Percentiles rank a stretch among this genome's conserved stretches.
phyloP scores from a whole-genome alignment of 2,329 filamentous ascomycete species.

The Talaromyces sp. region DNA sequence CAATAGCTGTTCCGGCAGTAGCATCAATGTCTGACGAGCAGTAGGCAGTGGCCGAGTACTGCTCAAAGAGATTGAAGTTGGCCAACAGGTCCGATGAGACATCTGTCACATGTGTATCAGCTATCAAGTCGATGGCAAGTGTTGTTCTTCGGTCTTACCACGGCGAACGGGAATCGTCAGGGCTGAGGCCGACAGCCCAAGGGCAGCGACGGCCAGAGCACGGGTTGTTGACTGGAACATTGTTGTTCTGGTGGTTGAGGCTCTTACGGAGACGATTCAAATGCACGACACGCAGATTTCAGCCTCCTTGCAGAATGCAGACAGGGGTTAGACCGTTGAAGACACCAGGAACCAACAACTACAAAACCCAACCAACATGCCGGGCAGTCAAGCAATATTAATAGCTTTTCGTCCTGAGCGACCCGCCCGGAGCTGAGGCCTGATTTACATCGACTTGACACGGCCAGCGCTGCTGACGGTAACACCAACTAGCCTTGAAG shows the following conservation, averaged over 20 bases:
- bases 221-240: background rate
- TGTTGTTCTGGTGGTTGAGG: background rate
- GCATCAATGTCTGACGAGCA: constrained; percentile 46
- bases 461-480: background rate
- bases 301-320: background rate
- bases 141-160: constrained; percentile 1
- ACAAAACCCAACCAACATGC: background rate
- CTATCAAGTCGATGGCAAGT: background rate
- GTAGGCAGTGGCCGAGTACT: constrained; percentile 52
- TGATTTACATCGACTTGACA: background rate
- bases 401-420: background rate
- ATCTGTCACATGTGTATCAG: constrained; percentile 17
- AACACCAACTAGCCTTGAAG: background rate
- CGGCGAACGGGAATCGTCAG: constrained; percentile 1
- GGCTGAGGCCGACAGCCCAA: constrained; percentile 2
- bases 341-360: background rate
- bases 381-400: background rate
- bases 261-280: background rate
- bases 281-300: background rate
- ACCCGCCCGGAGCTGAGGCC: background rate
- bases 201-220: background rate
- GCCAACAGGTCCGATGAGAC: constrained; percentile 37
- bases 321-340: background rate
- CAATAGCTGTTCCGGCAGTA: constrained; percentile 34
- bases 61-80: constrained; percentile 43